These are phyloP conservation scores for Lipomyces sp. DNA, from an alignment of 805 yeast species.

Conservation along the genomic window DNA sequence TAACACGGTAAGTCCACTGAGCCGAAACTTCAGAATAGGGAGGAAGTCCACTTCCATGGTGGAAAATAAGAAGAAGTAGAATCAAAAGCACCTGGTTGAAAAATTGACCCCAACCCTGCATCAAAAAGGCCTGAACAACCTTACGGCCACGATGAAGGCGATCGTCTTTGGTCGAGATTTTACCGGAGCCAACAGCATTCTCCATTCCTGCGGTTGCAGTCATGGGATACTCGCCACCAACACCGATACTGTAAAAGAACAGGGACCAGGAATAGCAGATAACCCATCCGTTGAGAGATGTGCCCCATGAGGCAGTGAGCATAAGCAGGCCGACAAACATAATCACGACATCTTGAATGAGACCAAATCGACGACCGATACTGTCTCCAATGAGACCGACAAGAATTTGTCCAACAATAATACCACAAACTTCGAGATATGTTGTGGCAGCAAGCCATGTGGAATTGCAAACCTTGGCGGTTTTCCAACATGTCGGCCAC, in stretches of 20 bases:
- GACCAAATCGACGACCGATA: conserved; percentile 65
- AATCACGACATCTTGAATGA: conserved; percentile 61
- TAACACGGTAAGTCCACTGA: conserved; percentile 49
- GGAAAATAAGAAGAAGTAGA: conserved; percentile 41
- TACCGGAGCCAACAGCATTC: conserved; percentile 47
- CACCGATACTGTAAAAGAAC: conserved; percentile 57
- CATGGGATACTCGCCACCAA: conserved; percentile 72
- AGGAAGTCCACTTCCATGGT: conserved; percentile 42
- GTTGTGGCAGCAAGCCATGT: conserved; percentile 47
- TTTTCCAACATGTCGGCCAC: conserved; percentile 44
- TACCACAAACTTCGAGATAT: conserved; percentile 51
- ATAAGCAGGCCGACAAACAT: conserved; percentile 61
- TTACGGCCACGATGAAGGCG: conserved; percentile 50
- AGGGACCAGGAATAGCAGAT: conserved; percentile 54
- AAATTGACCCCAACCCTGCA: conserved; percentile 47
- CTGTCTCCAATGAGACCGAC: conserved; percentile 64
- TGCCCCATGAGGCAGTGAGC: conserved; percentile 66
- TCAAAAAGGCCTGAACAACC: conserved; percentile 45
- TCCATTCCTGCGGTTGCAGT: conserved; percentile 67
- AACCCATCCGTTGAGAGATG: conserved; percentile 60
- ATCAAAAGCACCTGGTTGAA: conserved; percentile 44
- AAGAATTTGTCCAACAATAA: conserved; percentile 63
- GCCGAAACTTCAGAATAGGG: conserved; percentile 45
- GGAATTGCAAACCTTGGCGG: conserved; percentile 43
- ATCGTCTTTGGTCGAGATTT: conserved; percentile 43